Evolutionary conservation across 257 asterid genomes (phyloP).

Genomic region (Parsonsia alboflavescens): DNA sequence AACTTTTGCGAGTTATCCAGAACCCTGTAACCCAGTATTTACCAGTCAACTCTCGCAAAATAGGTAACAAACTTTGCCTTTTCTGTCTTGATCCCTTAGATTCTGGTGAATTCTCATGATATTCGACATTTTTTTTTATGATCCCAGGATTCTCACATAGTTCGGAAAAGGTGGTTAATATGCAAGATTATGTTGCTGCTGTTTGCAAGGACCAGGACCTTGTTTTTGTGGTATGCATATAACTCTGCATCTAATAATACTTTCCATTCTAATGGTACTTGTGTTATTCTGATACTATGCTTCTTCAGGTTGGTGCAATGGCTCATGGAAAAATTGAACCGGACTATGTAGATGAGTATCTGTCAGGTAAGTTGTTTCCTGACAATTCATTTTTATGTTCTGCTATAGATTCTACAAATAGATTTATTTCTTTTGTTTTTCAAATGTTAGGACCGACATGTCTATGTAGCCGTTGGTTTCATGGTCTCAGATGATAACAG

Average conservation of each 20-base stretch:
- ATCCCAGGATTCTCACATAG: constrained; percentile 83
- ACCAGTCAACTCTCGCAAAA: constrained; percentile 68
- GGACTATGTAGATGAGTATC: constrained; percentile 66
- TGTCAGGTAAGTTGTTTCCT: constrained; percentile 54
- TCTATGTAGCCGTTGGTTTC: background rate
- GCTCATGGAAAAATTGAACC: constrained; percentile 80
- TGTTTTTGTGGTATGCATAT: constrained; percentile 77
- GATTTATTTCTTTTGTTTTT: background rate
- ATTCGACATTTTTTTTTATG: constrained; percentile 14
- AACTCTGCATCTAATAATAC: background rate
- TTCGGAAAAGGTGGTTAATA: constrained; percentile 70
- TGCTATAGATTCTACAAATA: background rate
- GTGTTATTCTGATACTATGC: constrained; percentile 5
- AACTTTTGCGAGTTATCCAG: constrained; percentile 64
- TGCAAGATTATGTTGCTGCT: constrained; percentile 59
- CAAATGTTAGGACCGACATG: background rate
- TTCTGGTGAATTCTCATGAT: constrained; percentile 3
- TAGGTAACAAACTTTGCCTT: constrained; percentile 39
- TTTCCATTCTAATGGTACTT: constrained; percentile 8
- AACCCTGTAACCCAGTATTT: constrained; percentile 79
- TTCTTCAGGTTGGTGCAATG: constrained; percentile 88
- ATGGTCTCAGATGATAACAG: background rate
- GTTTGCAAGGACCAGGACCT: constrained; percentile 48
- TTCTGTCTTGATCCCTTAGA: background rate
- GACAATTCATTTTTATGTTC: constrained; percentile 3